These are phyloP conservation scores for Suhomyces anneliseae DNA, from an alignment of 1,139 yeast species.

Conservation along the genomic window DNA sequence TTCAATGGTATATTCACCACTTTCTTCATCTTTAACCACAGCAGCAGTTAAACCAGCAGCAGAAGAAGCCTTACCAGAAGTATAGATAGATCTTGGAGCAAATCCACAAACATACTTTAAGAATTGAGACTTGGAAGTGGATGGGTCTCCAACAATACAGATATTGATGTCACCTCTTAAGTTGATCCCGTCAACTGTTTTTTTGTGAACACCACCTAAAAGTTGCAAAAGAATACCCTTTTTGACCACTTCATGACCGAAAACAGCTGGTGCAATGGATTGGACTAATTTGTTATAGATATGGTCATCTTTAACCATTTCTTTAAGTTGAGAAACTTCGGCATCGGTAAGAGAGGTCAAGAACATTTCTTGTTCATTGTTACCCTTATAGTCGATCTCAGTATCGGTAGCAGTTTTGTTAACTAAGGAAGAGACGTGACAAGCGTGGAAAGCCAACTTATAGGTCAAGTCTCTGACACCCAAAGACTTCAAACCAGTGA, in stretches of 20 bases:
- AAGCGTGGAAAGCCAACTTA: conserved; percentile 86
- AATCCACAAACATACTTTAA: conserved; percentile 90
- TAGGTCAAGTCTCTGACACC: conserved; percentile 96
- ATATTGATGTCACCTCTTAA: conserved; percentile 96
- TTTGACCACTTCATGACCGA: conserved; percentile 92
- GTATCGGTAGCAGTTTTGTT: conserved; percentile 39
- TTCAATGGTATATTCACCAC: conserved; percentile 95
- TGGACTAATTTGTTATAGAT: conserved; percentile 82
- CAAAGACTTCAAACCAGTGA: conserved; percentile 77
- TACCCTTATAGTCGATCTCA: conserved; percentile 34
- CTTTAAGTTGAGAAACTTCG: conserved; percentile 81
- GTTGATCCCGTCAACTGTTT: conserved; percentile 91
- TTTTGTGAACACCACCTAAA: conserved; percentile 94
- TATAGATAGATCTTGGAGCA: conserved; percentile 92
- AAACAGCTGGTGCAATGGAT: conserved; percentile 95
- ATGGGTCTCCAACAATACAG: conserved; percentile 97
- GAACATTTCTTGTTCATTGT: conserved; percentile 75
- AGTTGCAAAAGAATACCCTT: conserved; percentile 88
- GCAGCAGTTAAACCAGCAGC: conserved; percentile 99
- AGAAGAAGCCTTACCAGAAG: conserved; percentile 97
- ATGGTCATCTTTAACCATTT: conserved; percentile 89
- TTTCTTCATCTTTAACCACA: conserved; percentile 95
- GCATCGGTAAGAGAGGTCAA: conserved; percentile 76
- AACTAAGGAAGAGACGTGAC: conserved; percentile 70
- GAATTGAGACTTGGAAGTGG: conserved; percentile 96